Conservation (phyloP, 78 protist genomes). For the Andalucia godoyi region DNA sequence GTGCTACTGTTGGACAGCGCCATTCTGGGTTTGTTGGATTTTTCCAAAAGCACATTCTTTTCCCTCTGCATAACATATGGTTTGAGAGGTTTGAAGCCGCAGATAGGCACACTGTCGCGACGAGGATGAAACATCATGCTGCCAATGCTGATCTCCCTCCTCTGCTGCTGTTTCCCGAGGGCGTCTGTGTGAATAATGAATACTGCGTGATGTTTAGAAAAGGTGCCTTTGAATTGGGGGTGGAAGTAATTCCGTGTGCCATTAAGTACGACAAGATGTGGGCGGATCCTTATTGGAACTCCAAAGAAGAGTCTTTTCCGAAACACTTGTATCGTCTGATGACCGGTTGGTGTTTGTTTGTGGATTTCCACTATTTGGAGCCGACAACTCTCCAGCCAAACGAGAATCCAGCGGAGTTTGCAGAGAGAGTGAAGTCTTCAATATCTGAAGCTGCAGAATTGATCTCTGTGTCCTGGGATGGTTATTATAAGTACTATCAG, state of each 20-base stretch:
- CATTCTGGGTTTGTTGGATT: constrained; percentile 62
- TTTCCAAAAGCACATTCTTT: constrained; percentile 48
- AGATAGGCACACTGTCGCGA: constrained; percentile 28
- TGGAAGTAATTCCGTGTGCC: constrained; percentile 67
- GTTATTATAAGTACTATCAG: constrained; percentile 60
- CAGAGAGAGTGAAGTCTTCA: constrained; percentile 52
- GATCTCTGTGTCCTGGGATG: constrained; percentile 64
- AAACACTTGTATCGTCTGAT: constrained; percentile 54
- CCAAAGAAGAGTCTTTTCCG: constrained; percentile 58
- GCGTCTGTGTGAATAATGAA: constrained; percentile 82
- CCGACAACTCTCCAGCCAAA: constrained; percentile 47
- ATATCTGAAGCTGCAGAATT: constrained; percentile 56
- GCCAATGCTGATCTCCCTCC: constrained; percentile 42
- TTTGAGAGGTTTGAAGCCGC: constrained; percentile 62
- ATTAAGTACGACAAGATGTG: constrained; percentile 75
- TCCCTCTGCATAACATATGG: constrained; percentile 47
- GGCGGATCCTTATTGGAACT: constrained; percentile 77
- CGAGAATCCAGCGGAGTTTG: constrained; percentile 55
- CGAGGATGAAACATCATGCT: constrained; percentile 39
- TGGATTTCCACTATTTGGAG: constrained; percentile 22
- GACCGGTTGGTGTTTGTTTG: constrained; percentile 55
- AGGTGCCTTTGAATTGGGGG: constrained; percentile 78
- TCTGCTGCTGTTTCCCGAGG: constrained; percentile 77
- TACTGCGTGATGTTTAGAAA: constrained; percentile 74
- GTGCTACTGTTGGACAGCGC: constrained; percentile 61